These are phyloP conservation scores for Penicillium sp. DNA, from an alignment of 2,329 filamentous ascomycete genomes.

Conservation along the genomic window DNA sequence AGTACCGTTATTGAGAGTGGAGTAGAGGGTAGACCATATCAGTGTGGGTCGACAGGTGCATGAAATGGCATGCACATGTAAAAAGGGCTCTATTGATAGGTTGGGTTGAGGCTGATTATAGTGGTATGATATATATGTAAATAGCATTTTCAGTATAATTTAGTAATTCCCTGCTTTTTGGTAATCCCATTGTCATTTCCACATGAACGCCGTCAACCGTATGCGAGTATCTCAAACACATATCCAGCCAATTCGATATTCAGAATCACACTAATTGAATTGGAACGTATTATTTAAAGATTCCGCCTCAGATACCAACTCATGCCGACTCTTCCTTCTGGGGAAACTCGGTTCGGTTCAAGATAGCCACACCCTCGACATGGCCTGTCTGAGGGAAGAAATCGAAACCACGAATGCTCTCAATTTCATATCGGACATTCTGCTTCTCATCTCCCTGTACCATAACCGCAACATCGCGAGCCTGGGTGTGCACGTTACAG, in stretches of 20 bases:
- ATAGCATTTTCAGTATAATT: neutral
- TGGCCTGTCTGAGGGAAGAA: conserved; percentile 89
- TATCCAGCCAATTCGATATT: neutral
- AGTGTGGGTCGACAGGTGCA: too few species aligned
- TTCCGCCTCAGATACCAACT: neutral
- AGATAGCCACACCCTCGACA: conserved; percentile 65
- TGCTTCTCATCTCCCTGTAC: conserved; percentile 62
- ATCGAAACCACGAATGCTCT: conserved; percentile 89
- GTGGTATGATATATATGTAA: neutral
- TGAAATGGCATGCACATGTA: too few species aligned
- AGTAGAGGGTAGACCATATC: too few species aligned
- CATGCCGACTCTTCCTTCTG: conserved; percentile 4
- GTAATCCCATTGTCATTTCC: neutral
- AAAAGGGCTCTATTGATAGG: too few species aligned
- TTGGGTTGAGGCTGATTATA: too few species aligned
- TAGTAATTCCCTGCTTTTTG: neutral
- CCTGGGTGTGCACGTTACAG: conserved; percentile 98
- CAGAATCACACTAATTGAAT: neutral
- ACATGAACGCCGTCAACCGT: neutral
- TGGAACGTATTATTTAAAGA: neutral
- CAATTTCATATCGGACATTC: conserved; percentile 70
- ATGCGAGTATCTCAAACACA: neutral
- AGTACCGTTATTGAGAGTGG: too few species aligned
- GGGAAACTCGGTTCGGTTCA: conserved; percentile 44
- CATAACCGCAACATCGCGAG: conserved; percentile 84